These are phyloP conservation scores for Purpureocillium lavendulum DNA, from an alignment of 2,329 filamentous ascomycete genomes.

Conservation along the genomic window DNA sequence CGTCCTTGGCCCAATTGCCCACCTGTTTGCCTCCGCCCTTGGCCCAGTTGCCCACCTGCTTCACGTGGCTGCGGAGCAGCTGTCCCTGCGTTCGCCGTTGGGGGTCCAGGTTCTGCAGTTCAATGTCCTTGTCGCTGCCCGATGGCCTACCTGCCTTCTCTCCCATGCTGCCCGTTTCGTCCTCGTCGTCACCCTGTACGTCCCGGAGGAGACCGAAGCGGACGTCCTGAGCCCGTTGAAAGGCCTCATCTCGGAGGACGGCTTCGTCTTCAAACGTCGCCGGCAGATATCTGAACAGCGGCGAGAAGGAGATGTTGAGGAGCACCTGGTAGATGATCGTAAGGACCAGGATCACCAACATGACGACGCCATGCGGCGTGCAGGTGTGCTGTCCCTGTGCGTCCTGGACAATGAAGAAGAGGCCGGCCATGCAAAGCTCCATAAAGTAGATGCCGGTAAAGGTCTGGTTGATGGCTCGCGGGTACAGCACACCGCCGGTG, in stretches of 20 bases:
- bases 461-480: slow-evolving; percentile 86
- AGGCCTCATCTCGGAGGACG: slow-evolving; percentile 81
- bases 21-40: slow-evolving; percentile 20
- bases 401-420: slow-evolving; percentile 74
- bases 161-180: slow-evolving; percentile 31
- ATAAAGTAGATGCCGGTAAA: slow-evolving; percentile 94
- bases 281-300: slow-evolving; percentile 80
- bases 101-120: slow-evolving; percentile 29
- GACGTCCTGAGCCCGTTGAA: slow-evolving; percentile 67
- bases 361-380: slow-evolving; percentile 70
- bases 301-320: slow-evolving; percentile 75
- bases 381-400: slow-evolving; percentile 47
- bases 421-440: slow-evolving; percentile 80
- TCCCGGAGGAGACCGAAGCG: slow-evolving; percentile 55
- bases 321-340: slow-evolving; percentile 73
- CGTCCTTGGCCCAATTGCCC: slow-evolving; percentile 27
- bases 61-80: slow-evolving; percentile 35
- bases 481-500: slow-evolving; percentile 87
- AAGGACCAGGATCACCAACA: slow-evolving; percentile 66
- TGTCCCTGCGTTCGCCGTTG: slow-evolving; percentile 7
- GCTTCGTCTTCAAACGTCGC: slow-evolving; percentile 96
- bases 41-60: slow-evolving; percentile 39
- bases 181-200: slow-evolving; percentile 38
- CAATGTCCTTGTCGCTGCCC: slow-evolving; percentile 27
- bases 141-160: slow-evolving; percentile 15